Evolutionary conservation across 2,329 filamentous ascomycete species (phyloP).

Genomic region (Alternaria incomplexa): DNA sequence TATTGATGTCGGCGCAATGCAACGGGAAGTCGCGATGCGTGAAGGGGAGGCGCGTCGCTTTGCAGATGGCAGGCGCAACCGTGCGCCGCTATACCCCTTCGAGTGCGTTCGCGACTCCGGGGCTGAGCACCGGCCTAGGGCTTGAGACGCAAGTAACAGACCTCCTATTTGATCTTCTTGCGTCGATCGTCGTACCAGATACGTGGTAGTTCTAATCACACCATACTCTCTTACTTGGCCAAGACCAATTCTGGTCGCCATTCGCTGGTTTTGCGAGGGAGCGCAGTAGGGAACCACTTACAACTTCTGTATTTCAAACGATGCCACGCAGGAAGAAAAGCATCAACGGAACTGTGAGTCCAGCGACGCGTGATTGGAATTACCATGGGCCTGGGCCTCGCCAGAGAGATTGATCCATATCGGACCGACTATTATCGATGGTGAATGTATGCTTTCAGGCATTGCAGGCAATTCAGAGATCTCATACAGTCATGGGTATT

Average conservation of each 20-base stretch:
- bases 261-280: background rate
- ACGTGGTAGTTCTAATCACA: background rate
- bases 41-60: conserved; percentile 40
- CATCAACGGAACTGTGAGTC: background rate
- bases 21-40: conserved; percentile 41
- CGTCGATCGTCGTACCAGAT: background rate
- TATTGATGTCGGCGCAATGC: conserved; percentile 26
- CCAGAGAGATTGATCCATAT: background rate
- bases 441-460: background rate
- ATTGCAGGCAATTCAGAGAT: background rate
- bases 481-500: background rate
- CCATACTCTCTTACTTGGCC: background rate
- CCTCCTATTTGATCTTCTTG: background rate
- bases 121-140: background rate
- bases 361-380: background rate
- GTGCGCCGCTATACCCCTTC: conserved; percentile 24
- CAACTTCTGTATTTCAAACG: background rate
- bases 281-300: background rate
- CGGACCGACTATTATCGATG: background rate
- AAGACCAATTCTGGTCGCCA: background rate
- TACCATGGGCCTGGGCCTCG: background rate
- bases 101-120: background rate
- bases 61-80: conserved; percentile 33
- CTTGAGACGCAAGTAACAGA: background rate
- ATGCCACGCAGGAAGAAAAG: background rate